phyloP scores from a whole-genome alignment of 192 early-diverging fungal genomes.

The Gamsiella multidivaricata region DNA sequence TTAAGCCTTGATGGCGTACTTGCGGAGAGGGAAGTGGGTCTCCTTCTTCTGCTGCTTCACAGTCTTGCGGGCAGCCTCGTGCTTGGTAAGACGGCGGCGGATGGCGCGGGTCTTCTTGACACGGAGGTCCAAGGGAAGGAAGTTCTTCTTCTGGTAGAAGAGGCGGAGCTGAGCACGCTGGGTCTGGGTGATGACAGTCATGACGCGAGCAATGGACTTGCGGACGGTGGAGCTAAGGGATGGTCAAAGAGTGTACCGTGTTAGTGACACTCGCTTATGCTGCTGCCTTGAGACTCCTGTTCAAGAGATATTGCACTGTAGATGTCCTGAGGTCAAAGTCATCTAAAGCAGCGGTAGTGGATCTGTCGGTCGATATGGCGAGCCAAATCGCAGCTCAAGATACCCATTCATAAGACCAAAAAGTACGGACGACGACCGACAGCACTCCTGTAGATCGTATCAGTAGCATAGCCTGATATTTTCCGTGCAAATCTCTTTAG shows the following conservation, averaged over 20 bases:
- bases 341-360: too few relatives aligned
- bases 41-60: conserved; percentile 90
- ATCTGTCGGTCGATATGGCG: too few relatives aligned
- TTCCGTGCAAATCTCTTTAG: too few relatives aligned
- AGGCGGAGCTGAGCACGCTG: conserved; percentile 88
- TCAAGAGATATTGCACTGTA: too few relatives aligned
- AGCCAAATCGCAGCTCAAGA: too few relatives aligned
- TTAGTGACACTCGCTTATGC: conserved; percentile 3
- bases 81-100: conserved; percentile 91
- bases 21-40: conserved; percentile 90
- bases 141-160: conserved; percentile 96
- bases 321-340: too few relatives aligned
- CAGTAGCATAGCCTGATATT: too few relatives aligned
- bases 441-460: too few relatives aligned
- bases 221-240: conserved; percentile 86
- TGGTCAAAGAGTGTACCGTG: not conserved
- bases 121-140: conserved; percentile 95
- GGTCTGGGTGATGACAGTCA: conserved; percentile 96
- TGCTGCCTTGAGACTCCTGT: too few relatives aligned
- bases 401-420: too few relatives aligned
- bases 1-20: conserved; percentile 91
- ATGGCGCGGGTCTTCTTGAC: conserved; percentile 99
- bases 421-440: too few relatives aligned
- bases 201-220: conserved; percentile 93
- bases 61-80: conserved; percentile 86